A percentile compares a stretch with the other conserved stretches of the same genome.
Conservation (phyloP, 2,329 filamentous ascomycete genomes). For the Teratosphaeria pseudoeucalypti region DNA sequence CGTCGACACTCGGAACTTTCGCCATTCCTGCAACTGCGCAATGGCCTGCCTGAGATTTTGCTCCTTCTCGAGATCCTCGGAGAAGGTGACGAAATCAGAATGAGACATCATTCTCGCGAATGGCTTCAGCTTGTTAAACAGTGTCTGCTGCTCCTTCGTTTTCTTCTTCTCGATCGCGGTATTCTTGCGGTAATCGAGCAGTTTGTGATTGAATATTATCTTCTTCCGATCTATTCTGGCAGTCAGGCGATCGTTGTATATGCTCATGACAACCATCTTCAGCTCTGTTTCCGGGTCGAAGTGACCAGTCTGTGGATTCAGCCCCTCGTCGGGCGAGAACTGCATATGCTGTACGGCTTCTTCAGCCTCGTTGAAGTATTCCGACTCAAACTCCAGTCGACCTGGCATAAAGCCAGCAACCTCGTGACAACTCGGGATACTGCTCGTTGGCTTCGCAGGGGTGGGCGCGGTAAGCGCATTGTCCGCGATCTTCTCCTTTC, state of each 20-base stretch:
- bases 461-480: conserved; percentile 77
- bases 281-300: conserved; percentile 93
- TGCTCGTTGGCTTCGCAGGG: conserved; percentile 80
- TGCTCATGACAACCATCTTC: conserved; percentile 96
- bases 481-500: conserved; percentile 76
- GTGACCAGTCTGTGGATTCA: conserved; percentile 73
- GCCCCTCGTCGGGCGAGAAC: conserved; percentile 89
- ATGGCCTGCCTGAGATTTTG: conserved; percentile 87
- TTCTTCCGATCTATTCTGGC: conserved; percentile 90
- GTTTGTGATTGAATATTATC: conserved; percentile 88
- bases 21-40: conserved; percentile 85
- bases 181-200: conserved; percentile 91
- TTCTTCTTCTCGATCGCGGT: conserved; percentile 83
- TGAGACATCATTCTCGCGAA: conserved; percentile 96
- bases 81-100: conserved; percentile 77
- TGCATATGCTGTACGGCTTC: conserved; percentile 98
- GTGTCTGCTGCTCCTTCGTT: conserved; percentile 86
- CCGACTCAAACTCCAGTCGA: conserved; percentile 91
- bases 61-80: conserved; percentile 78
- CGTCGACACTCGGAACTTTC: conserved; percentile 71
- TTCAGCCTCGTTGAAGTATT: conserved; percentile 95
- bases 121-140: conserved; percentile 87
- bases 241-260: conserved; percentile 88
- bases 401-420: conserved; percentile 99
- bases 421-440: conserved; percentile 91